Evolutionary conservation across 352 stramenopile genomes (phyloP).

Genomic region (Pythium brachiatum): DNA sequence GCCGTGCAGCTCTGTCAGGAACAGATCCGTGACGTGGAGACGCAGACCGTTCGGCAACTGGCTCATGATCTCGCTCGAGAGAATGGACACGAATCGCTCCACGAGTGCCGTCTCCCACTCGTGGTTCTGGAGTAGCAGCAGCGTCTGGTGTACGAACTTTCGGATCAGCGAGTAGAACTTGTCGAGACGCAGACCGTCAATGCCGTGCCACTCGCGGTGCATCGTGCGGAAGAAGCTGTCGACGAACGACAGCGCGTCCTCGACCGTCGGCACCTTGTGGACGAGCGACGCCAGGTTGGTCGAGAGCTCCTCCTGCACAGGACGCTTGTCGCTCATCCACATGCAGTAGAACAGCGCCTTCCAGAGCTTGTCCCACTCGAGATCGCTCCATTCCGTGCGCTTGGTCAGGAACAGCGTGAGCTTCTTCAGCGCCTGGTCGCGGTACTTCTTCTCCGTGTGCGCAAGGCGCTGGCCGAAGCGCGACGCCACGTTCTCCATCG

Average conservation of each 20-base stretch:
- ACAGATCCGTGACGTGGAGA: conserved; percentile 77
- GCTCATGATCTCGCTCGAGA: conserved; percentile 71
- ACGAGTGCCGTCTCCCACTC: conserved; percentile 51
- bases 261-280: conserved; percentile 46
- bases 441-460: conserved; percentile 87
- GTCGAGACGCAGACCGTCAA: conserved; percentile 79
- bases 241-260: conserved; percentile 61
- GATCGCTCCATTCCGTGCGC: conserved; percentile 59
- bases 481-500: conserved; percentile 73
- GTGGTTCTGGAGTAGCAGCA: conserved; percentile 56
- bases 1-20: conserved; percentile 59
- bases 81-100: conserved; percentile 51
- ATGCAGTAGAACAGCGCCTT: conserved; percentile 90
- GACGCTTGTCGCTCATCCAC: conserved; percentile 89
- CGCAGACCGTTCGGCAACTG: conserved; percentile 79
- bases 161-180: conserved; percentile 87
- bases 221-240: conserved; percentile 85
- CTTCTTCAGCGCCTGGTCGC: conserved; percentile 81
- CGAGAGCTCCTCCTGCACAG: conserved; percentile 78
- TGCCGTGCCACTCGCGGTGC: conserved; percentile 83
- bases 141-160: conserved; percentile 72
- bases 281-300: conserved; percentile 58
- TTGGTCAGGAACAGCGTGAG: conserved; percentile 70
- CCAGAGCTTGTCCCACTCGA: conserved; percentile 89
- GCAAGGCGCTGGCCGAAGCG: conserved; percentile 84